These are phyloP conservation scores for Acacia confusa DNA, from an alignment of 306 rosid genomes.

Conservation along the genomic window DNA sequence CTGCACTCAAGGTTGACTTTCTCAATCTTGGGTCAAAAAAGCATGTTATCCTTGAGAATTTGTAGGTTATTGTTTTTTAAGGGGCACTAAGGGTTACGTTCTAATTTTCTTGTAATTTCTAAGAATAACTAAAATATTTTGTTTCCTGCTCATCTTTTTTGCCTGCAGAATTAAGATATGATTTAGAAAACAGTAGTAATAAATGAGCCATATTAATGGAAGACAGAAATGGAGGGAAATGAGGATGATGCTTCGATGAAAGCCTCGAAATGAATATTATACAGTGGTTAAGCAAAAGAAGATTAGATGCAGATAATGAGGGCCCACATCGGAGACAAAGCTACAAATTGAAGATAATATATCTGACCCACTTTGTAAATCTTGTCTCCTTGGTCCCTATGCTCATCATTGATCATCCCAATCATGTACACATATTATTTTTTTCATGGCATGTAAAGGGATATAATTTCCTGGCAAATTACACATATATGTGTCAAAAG, in stretches of 20 bases:
- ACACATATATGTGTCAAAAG: neutral
- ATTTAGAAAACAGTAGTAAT: neutral
- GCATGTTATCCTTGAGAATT: neutral
- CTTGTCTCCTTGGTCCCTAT: constrained; percentile 22
- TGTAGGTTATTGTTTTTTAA: neutral
- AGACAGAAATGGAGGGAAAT: neutral
- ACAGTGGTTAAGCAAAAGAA: neutral
- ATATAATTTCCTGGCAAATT: constrained; percentile 15
- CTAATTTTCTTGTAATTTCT: neutral
- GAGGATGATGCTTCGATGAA: neutral
- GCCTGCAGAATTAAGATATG: neutral
- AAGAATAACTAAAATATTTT: neutral
- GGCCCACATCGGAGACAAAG: constrained; percentile 40
- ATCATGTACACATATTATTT: neutral
- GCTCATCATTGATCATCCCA: constrained; percentile 12
- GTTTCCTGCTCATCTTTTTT: neutral
- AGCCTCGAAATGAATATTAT: neutral
- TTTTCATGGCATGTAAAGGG: neutral
- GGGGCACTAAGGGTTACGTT: neutral
- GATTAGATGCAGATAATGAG: neutral
- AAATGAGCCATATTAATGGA: neutral
- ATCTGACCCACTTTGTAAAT: constrained; percentile 34
- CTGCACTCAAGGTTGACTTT: neutral
- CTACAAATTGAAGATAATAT: constrained; percentile 14
- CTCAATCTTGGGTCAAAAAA: neutral